Base-by-base conservation (phyloP, 768 basidiomycete species). In the Cystofilobasidium macerans region DNA sequence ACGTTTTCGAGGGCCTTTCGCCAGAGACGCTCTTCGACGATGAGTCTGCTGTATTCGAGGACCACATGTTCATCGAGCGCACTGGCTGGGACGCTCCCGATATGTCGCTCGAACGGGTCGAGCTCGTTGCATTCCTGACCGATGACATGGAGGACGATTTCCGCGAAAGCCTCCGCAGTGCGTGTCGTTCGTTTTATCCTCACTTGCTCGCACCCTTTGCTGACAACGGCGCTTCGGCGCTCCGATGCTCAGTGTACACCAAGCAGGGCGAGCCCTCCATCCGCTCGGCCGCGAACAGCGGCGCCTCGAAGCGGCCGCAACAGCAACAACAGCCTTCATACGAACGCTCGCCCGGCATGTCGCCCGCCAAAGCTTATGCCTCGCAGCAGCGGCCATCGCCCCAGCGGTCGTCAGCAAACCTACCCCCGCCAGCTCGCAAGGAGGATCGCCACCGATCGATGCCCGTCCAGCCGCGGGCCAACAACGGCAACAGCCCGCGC, bases 101-200 rank as follows among this genome's bases (percentile, higher is more conserved):
- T 35, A 57, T 22, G 24, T 28, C 40, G 62, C 38, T 68, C 24
- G 30, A 56, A 24, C 35, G 57, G 20, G 62, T 68, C 43, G 67
- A 68, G 57, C 43, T 68, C n/a, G 61, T 68, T 6, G 67, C 67
- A 18, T 68, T 68, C 56, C 35, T 68, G 33, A 36, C 48, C 8
- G 40, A 24, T 40, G 67, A 68, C 30, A 68, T 68, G 67, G 67
- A 68, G 38, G 61, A 63, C 18, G 67, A 68, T 6, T 63, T 68
- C 47, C 26, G 47, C 35, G 57, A 58, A 12, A 57, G 56, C 24
- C 48, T 68, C 33, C 36, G n/a, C 35, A 62, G 65, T 67, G 5
- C 51, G 65, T 62, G 18, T 28, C 26, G 36, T 7, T 5, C 32
- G 13, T n/a, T 35, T 16, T n/a, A 30, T 47, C 58, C 40, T 58